A percentile compares a stretch with the other conserved stretches of the same genome.
Evolutionary conservation across 2,329 filamentous ascomycete genomes (phyloP).

Genomic region (Paracamarosporium sp.): DNA sequence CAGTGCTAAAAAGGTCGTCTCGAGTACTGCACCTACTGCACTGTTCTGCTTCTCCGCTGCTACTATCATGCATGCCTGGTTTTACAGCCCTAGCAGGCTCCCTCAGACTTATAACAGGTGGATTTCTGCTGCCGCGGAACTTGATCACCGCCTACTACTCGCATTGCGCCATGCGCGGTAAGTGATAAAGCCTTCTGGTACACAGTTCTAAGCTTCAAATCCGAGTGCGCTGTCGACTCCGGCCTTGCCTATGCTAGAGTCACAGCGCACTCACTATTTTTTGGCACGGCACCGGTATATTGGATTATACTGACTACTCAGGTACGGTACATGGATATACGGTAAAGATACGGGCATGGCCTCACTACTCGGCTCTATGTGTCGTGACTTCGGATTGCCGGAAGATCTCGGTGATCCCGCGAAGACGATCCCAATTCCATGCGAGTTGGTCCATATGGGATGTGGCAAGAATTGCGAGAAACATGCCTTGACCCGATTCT

Average conservation of each 20-base stretch:
- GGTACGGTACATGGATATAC: constrained; percentile 69
- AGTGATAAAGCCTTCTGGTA: not conserved
- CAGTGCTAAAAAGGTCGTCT: constrained; percentile 19
- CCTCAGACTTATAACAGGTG: constrained; percentile 79
- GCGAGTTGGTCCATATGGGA: constrained; percentile 84
- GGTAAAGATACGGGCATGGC: constrained; percentile 76
- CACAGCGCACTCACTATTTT: not conserved
- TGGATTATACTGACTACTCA: not conserved
- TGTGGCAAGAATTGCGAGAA: constrained; percentile 75
- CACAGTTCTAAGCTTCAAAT: not conserved
- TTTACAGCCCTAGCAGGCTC: constrained; percentile 75
- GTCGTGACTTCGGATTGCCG: constrained; percentile 72
- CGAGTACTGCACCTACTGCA: constrained; percentile 66
- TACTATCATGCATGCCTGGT: constrained; percentile 88
- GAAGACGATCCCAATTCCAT: constrained; percentile 75
- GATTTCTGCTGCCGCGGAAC: constrained; percentile 78
- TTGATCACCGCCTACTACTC: constrained; percentile 76
- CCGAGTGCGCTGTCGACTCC: not conserved
- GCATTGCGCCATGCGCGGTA: constrained; percentile 70
- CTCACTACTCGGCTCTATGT: constrained; percentile 73
- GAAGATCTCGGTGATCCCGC: constrained; percentile 75
- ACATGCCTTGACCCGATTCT: constrained; percentile 73
- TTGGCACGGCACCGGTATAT: not conserved
- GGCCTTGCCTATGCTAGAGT: not conserved
- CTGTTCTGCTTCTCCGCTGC: constrained; percentile 76